Percentiles rank a stretch among this genome's conserved stretches.
Conservation (phyloP, 495 filamentous ascomycete genomes). For the Letharia lupina region DNA sequence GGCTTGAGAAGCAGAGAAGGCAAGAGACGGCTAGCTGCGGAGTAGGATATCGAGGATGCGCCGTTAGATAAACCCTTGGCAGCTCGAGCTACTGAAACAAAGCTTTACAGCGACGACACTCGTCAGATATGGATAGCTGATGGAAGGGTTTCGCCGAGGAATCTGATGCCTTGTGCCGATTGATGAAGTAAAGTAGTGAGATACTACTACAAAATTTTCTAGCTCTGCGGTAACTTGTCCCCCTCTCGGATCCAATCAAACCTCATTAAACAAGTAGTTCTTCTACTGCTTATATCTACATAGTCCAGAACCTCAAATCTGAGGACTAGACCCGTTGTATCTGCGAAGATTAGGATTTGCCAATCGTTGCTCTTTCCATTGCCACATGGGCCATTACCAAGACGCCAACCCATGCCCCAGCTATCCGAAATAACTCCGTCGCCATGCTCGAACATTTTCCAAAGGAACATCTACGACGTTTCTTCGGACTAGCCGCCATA, state of each 20-base stretch:
- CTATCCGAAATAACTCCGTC: neutral
- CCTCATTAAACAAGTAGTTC: neutral
- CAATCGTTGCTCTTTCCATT: neutral
- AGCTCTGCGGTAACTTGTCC: neutral
- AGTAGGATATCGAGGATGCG: neutral
- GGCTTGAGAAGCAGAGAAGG: slow-evolving; percentile 2
- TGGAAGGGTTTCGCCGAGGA: neutral
- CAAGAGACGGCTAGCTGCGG: slow-evolving; percentile 3
- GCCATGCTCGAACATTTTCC: neutral
- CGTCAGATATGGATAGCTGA: neutral
- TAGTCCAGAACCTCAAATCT: neutral
- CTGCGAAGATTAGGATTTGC: neutral
- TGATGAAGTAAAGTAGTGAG: neutral
- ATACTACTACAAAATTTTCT: neutral
- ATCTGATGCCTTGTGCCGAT: neutral
- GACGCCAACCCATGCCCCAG: slow-evolving; percentile 1
- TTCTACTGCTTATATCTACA: neutral
- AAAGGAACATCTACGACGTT: neutral
- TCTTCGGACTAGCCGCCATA: slow-evolving; percentile 22
- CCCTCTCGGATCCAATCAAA: neutral
- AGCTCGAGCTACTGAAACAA: neutral
- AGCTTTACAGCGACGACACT: neutral
- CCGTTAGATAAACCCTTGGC: neutral
- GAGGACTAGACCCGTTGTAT: neutral
- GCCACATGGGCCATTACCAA: neutral